Base-by-base conservation (phyloP, 2,329 filamentous ascomycete genomes). In the Penicillium brasilianum region DNA sequence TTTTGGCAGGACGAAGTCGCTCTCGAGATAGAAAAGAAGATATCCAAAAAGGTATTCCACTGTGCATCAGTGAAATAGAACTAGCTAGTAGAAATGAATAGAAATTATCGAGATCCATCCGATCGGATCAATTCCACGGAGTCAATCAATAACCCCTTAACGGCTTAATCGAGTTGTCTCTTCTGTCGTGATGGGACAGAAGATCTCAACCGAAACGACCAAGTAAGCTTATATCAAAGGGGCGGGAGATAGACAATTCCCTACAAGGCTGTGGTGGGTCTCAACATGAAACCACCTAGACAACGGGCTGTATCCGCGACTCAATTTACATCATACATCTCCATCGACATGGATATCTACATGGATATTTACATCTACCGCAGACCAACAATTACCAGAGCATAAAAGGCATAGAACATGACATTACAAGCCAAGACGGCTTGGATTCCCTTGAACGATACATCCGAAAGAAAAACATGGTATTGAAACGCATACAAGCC, bases 391-490 rank as follows among this genome's bases (percentile, higher is more conserved):
- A 10, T 6, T 20, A 52, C 18, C n/a, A 18, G 46, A 50, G 49
- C 59, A 50, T 58, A 25, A 63, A 57, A 57, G 51, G 44, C 52
- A 57, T 60, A 39, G 52, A 48, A 55, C 46, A 54, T 65, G 58
- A 58, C 62, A 66, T 66, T 65, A 66, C 64, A 63, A 66, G 56
- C 58, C 61, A 53, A 55, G 36, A 61, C 18, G 52, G 36, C 62
- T 63, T 63, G 60, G 50, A 60, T 58, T 59, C 59, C 53, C 55
- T 58, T 61, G 49, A 28, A 58, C n/a, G 44, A 59, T 3, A 63
- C 39, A 60, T 51, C 20, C 39, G 41, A 55, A 39, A 25, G 57
- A 52, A 48, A 59, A 52, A 65, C 39, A 61, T 60, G 60, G 44
- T 63, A 64, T 59, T 54, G 56, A 62, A 60, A 64, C 48, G 57